A percentile compares a stretch with the other conserved stretches of the same genome.
These are phyloP conservation scores for Aureobasidium uvarum DNA, from an alignment of 2,329 filamentous ascomycete species.

Conservation along the genomic window DNA sequence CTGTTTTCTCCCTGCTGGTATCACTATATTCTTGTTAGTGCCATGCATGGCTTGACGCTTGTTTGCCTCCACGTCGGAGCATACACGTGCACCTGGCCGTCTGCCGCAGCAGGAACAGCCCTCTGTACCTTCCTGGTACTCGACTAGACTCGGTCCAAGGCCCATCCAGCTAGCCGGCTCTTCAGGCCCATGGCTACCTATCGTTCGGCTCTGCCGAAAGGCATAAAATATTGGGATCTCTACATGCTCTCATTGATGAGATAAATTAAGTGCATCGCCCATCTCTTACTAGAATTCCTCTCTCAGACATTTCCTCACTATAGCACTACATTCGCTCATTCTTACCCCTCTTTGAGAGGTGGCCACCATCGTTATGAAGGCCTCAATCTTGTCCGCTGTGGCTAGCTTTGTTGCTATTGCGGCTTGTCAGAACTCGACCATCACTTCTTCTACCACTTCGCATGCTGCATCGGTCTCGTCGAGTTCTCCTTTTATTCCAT, in stretches of 20 bases:
- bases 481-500: constrained; percentile 5
- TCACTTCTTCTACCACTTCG: neutral
- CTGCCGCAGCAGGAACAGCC: constrained; percentile 1
- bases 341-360: constrained; percentile 5
- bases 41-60: constrained; percentile 6
- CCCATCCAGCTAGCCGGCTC: neutral
- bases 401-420: constrained; percentile 35
- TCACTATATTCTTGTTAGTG: constrained; percentile 1
- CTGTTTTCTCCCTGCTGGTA: neutral
- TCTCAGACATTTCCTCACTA: neutral
- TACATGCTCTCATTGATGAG: neutral
- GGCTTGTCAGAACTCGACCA: constrained; percentile 41
- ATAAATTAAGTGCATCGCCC: constrained; percentile 7
- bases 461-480: neutral
- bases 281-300: neutral
- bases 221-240: neutral
- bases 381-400: constrained; percentile 51
- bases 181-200: neutral
- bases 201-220: constrained; percentile 2
- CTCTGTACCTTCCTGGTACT: neutral
- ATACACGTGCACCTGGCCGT: neutral
- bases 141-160: neutral
- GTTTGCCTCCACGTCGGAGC: neutral
- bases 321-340: neutral
- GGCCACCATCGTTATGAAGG: constrained; percentile 15